Evolutionary conservation across 352 stramenopile genomes (phyloP).

Genomic region (Phytophthora constricta): DNA sequence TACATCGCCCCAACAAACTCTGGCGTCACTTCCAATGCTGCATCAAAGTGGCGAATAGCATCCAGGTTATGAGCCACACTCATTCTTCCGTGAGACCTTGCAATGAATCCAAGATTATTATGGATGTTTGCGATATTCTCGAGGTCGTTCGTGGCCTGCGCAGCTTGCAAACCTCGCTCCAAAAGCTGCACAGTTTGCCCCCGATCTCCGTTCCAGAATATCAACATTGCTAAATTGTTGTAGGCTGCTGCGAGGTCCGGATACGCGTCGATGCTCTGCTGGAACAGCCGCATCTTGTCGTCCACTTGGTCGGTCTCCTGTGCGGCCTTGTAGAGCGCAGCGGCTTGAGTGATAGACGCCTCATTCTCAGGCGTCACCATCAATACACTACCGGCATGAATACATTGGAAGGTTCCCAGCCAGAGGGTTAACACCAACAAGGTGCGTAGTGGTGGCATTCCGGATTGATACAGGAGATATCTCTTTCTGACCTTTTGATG

Average conservation of each 20-base stretch:
- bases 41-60: constrained; percentile 70
- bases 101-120: constrained; percentile 80
- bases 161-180: constrained; percentile 43
- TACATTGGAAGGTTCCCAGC: constrained; percentile 6
- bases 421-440: constrained; percentile 19
- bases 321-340: constrained; percentile 37
- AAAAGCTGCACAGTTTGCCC: constrained; percentile 50
- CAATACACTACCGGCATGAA: constrained; percentile 8
- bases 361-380: constrained; percentile 37
- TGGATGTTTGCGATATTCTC: constrained; percentile 55
- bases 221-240: constrained; percentile 82
- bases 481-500: constrained; percentile 15
- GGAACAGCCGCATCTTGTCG: constrained; percentile 46
- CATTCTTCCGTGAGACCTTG: constrained; percentile 34
- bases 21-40: constrained; percentile 42
- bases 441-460: constrained; percentile 4
- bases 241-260: constrained; percentile 59
- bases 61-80: constrained; percentile 50
- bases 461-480: constrained; percentile 6
- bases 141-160: constrained; percentile 40
- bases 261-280: constrained; percentile 56
- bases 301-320: constrained; percentile 9
- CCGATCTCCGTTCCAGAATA: constrained; percentile 31
- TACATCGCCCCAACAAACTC: constrained; percentile 58
- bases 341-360: constrained; percentile 26